Evolutionary conservation across 2,329 filamentous ascomycete genomes (phyloP), one percentile per base, ranked within the genome.

Genomic region (Penicillium italicum): DNA sequence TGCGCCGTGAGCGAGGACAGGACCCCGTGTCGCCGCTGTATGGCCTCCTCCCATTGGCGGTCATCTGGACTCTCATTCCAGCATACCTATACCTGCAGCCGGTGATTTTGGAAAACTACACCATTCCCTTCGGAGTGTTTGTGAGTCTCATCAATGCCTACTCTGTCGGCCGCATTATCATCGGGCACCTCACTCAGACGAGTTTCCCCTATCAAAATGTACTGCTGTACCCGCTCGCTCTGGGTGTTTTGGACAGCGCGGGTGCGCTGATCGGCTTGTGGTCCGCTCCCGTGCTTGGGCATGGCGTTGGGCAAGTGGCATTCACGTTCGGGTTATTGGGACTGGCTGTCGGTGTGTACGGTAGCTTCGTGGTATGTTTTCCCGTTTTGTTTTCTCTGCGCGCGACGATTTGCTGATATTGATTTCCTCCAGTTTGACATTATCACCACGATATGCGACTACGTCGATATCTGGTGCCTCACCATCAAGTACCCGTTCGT

Each of bases 401-500:
- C 22, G 28, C 16, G 38, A 33, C 30, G 6, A 20, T 33, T 30
- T 28, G 42, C 50, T 58, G 18, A 51, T 28, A 6, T 37, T 51
- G 8, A 42, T 24, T 18, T 31, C 28, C 34, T 40, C 22, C 54
- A 81, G 79, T 75, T 96, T 31, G 94, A 97, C 72, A 92, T 97
- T 54, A 97, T 99, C 63, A 91, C 94, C 57, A 95, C 91, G 30
- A 97, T 99, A 66, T 99, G 94, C 76, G 94, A 99, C 73, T 96
- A 96, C 72, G 81, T 97, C 58, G 94, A 99, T 72, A 99, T 99
- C 64, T 97, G 91, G 91, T 99, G 94, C 72, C 79, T 99, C 72
- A 96, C 90, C 1, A 99, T 99, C 77, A 99, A 99, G 82, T 87
- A 97, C 67, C 84, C 84, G 0, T 80, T 80, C 58, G 70, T 78